These are phyloP conservation scores for Lyophyllum shimeji DNA, from an alignment of 768 basidiomycete genomes.

Conservation along the genomic window DNA sequence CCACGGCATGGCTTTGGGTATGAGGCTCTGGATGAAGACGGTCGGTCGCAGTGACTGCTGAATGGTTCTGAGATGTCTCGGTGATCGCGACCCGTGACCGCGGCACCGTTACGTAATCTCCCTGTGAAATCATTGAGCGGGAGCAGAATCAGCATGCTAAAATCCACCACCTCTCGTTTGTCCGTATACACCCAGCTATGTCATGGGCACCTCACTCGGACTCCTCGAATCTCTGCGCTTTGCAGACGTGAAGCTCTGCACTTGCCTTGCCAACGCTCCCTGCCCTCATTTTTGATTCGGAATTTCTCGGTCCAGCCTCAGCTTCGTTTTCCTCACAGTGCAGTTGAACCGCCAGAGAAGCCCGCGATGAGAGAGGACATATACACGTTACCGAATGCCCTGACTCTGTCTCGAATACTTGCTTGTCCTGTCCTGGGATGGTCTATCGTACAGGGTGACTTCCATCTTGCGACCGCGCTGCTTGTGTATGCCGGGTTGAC, in stretches of 20 bases:
- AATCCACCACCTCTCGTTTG: conserved; percentile 7
- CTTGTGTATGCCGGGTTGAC: conserved; percentile 91
- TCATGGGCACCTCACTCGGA: not conserved
- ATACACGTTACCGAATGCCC: conserved; percentile 90
- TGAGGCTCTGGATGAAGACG: no score
- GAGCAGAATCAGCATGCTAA: conserved; percentile 11
- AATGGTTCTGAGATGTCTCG: not conserved
- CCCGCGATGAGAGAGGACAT: conserved; percentile 73
- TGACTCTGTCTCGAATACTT: conserved; percentile 84
- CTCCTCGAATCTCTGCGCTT: not conserved
- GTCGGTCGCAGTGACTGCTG: not conserved
- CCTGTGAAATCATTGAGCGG: not conserved
- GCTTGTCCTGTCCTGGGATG: conserved; percentile 93
- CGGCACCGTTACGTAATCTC: not conserved
- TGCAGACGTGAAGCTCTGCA: not conserved
- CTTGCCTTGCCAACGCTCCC: not conserved
- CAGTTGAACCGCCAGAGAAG: conserved; percentile 23
- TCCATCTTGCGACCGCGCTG: conserved; percentile 75
- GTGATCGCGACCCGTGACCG: not conserved
- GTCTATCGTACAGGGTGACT: conserved; percentile 81
- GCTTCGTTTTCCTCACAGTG: conserved; percentile 10
- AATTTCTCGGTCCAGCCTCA: conserved; percentile 17
- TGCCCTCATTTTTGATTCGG: conserved; percentile 15
- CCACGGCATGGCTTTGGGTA: not conserved
- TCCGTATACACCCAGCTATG: conserved; percentile 5